Conservation (phyloP, 495 filamentous ascomycete species). For the Podospora pseudocomata region DNA sequence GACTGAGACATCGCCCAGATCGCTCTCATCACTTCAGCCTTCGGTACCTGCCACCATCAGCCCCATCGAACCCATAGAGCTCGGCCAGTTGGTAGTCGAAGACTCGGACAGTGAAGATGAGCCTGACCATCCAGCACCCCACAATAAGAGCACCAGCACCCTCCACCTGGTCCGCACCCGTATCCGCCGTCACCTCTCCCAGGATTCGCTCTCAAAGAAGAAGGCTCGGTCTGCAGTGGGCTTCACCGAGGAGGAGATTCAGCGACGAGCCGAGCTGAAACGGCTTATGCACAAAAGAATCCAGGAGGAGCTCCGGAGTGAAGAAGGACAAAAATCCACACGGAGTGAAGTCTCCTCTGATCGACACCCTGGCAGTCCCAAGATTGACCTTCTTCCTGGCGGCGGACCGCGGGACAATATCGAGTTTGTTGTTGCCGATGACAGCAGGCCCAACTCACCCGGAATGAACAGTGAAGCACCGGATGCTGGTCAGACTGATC, state of each 20-base stretch:
- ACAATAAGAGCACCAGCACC: slow-evolving; percentile 34
- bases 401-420: slow-evolving; percentile 41
- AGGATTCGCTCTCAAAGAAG: slow-evolving; percentile 38
- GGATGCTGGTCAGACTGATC: slow-evolving; percentile 14
- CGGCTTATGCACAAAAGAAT: slow-evolving; percentile 50
- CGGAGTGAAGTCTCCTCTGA: slow-evolving; percentile 16
- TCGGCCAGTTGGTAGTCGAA: slow-evolving; percentile 38
- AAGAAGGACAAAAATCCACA: slow-evolving; percentile 27
- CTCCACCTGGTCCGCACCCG: slow-evolving; percentile 39
- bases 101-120: slow-evolving; percentile 43
- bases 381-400: slow-evolving; percentile 28
- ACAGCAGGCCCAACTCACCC: slow-evolving; percentile 11
- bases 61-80: slow-evolving; percentile 22
- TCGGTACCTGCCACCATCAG: slow-evolving; percentile 11
- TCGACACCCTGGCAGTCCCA: slow-evolving; percentile 13
- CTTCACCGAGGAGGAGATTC: slow-evolving; percentile 46
- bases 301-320: slow-evolving; percentile 48
- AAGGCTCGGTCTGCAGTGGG: slow-evolving; percentile 41
- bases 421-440: slow-evolving; percentile 35
- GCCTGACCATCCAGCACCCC: slow-evolving; percentile 16
- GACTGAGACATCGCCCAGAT: slow-evolving; percentile 8
- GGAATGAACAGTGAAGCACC: slow-evolving; percentile 1
- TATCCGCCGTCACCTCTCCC: slow-evolving; percentile 46
- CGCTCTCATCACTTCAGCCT: slow-evolving; percentile 15
- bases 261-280: slow-evolving; percentile 49